Conservation (phyloP, 164 flowering plant species). For the Berberis vulgaris region DNA sequence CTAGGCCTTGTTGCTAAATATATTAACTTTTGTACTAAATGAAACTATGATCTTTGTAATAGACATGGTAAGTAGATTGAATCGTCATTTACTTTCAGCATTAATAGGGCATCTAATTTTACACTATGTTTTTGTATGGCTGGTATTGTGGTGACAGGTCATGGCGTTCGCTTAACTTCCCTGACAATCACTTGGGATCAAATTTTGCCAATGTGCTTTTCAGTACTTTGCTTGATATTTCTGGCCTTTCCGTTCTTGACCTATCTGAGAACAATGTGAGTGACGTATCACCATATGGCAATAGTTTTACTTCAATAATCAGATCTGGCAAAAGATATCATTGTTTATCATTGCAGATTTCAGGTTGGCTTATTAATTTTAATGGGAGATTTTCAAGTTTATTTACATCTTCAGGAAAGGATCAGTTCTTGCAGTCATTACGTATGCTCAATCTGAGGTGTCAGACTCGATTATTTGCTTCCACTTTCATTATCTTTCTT, state of each 20-base stretch:
- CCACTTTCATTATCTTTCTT: background rate
- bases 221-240: constrained; percentile 45
- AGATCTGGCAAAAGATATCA: background rate
- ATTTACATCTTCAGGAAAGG: constrained; percentile 13
- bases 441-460: constrained; percentile 74
- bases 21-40: too few species aligned
- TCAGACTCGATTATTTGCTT: background rate
- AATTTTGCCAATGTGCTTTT: constrained; percentile 44
- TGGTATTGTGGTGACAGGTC: constrained; percentile 33
- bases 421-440: constrained; percentile 46
- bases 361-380: constrained; percentile 64
- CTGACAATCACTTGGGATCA: constrained; percentile 37
- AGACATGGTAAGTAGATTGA: too few species aligned
- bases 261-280: constrained; percentile 82
- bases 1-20: too few species aligned
- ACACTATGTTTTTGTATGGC: background rate
- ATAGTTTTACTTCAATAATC: background rate
- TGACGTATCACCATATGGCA: background rate
- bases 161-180: constrained; percentile 39
- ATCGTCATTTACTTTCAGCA: too few species aligned
- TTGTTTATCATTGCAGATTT: constrained; percentile 38
- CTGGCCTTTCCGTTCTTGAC: constrained; percentile 48
- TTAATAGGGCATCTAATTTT: too few species aligned
- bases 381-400: constrained; percentile 18
- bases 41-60: too few species aligned